Percentiles rank a stretch among this genome's conserved stretches.
Evolutionary conservation across 495 filamentous ascomycete species (phyloP).

Genomic region (Hypoxylon perforatum): DNA sequence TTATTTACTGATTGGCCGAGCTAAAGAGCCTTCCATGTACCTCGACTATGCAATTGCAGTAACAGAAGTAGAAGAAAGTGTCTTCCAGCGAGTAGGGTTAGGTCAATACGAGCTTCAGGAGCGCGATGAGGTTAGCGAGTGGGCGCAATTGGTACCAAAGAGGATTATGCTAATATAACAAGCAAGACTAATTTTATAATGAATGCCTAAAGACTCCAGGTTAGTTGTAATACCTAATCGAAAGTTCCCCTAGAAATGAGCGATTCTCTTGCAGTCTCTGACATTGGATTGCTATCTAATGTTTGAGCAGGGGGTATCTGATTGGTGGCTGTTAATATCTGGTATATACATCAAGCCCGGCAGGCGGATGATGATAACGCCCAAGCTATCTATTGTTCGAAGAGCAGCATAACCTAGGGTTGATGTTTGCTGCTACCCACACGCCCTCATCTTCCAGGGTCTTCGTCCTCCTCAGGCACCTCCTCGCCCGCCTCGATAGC

Average conservation of each 20-base stretch:
- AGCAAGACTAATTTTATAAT: no score
- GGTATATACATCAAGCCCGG: no score
- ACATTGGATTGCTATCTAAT: no score
- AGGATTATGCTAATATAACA: slow-evolving; percentile 2
- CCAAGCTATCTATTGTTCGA: no score
- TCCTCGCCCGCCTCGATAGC: slow-evolving; percentile 79
- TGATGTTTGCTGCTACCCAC: background rate
- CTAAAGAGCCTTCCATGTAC: background rate
- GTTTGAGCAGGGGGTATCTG: no score
- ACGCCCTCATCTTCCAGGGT: slow-evolving; percentile 23
- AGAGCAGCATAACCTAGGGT: no score
- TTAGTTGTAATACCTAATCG: no score
- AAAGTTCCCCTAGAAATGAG: no score
- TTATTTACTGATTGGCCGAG: slow-evolving; percentile 1
- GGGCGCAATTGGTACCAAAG: background rate
- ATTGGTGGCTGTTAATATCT: no score
- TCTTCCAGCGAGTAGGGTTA: background rate
- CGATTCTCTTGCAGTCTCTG: no score
- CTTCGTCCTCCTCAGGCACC: slow-evolving; percentile 71
- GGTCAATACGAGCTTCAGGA: background rate
- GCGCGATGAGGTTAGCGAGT: background rate
- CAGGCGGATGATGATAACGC: no score
- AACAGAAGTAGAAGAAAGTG: background rate
- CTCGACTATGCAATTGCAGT: background rate
- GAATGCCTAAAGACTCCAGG: no score